Conservation (phyloP, 108 stramenopile species). For the Cyclotella distinguenda region DNA sequence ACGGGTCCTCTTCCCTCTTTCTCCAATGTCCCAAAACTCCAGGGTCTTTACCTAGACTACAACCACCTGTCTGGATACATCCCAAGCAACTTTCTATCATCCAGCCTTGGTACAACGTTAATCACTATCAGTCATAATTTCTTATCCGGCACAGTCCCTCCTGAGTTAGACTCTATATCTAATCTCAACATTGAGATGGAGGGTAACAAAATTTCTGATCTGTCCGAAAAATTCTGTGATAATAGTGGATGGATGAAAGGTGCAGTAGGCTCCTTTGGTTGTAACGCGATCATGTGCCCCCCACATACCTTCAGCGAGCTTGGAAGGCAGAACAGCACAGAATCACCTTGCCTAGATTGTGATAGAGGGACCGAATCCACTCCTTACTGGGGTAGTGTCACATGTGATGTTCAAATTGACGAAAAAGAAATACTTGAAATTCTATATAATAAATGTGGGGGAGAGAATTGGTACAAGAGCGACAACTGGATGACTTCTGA, state of each 20-base stretch:
- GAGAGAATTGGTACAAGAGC: slow-evolving; percentile 47
- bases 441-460: slow-evolving; percentile 63
- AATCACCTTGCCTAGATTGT: slow-evolving; percentile 54
- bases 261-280: slow-evolving; percentile 52
- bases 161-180: slow-evolving; percentile 43
- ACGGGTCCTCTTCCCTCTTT: slow-evolving; percentile 65
- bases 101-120: slow-evolving; percentile 36
- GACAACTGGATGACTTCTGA: slow-evolving; percentile 69
- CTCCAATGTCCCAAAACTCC: slow-evolving; percentile 50
- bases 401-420: slow-evolving; percentile 50
- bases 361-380: slow-evolving; percentile 42
- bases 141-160: slow-evolving; percentile 53
- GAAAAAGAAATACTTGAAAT: slow-evolving; percentile 64
- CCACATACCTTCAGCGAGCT: slow-evolving; percentile 55
- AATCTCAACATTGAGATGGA: slow-evolving; percentile 69
- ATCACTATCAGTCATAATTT: slow-evolving; percentile 54
- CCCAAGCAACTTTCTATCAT: slow-evolving; percentile 38
- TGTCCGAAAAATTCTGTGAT: slow-evolving; percentile 63
- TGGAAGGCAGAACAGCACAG: slow-evolving; percentile 61
- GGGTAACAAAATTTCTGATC: slow-evolving; percentile 59
- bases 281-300: slow-evolving; percentile 75
- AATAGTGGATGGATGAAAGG: slow-evolving; percentile 66
- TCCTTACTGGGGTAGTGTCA: slow-evolving; percentile 59
- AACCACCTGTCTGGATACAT: slow-evolving; percentile 51
- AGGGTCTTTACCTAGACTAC: slow-evolving; percentile 61